Conservation (phyloP, 2,329 filamentous ascomycete species). For the Colletotrichum euphorbiae region DNA sequence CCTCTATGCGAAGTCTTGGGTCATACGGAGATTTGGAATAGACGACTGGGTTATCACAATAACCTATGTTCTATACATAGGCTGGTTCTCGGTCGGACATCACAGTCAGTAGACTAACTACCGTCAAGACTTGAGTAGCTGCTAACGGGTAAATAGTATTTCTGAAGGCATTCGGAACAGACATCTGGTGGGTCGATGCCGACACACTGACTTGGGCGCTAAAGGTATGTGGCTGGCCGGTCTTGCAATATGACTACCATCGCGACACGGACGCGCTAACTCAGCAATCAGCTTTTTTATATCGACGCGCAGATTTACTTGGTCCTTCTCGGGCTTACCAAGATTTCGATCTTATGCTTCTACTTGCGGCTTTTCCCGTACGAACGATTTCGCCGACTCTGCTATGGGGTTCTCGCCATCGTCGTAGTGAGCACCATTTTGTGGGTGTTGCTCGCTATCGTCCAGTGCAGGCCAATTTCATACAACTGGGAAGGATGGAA, state of each 20-base stretch:
- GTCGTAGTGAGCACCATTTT: neutral
- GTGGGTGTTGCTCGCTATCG: neutral
- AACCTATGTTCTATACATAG: conserved; percentile 16
- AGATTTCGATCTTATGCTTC: conserved; percentile 26
- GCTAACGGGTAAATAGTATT: neutral
- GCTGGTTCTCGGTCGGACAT: conserved; percentile 17
- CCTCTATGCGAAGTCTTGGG: conserved; percentile 7
- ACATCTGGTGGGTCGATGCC: conserved; percentile 24
- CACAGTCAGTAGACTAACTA: neutral
- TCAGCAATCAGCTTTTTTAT: conserved; percentile 15
- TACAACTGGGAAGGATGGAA: conserved; percentile 35
- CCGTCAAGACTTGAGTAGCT: neutral
- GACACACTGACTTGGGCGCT: conserved; percentile 22
- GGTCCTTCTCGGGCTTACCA: conserved; percentile 18
- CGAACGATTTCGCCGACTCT: conserved; percentile 22
- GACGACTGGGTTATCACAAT: conserved; percentile 28
- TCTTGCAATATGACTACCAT: too few relatives aligned
- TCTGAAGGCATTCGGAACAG: conserved; percentile 15
- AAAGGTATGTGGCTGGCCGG: neutral
- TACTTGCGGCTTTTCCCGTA: conserved; percentile 27
- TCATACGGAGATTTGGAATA: conserved; percentile 15
- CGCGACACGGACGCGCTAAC: neutral
- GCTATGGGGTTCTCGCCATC: conserved; percentile 11
- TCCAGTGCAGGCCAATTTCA: conserved; percentile 19
- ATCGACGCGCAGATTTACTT: conserved; percentile 16